Evolutionary conservation across 1,139 yeast genomes (phyloP).

Genomic region (Candida pseudocylindracea): DNA sequence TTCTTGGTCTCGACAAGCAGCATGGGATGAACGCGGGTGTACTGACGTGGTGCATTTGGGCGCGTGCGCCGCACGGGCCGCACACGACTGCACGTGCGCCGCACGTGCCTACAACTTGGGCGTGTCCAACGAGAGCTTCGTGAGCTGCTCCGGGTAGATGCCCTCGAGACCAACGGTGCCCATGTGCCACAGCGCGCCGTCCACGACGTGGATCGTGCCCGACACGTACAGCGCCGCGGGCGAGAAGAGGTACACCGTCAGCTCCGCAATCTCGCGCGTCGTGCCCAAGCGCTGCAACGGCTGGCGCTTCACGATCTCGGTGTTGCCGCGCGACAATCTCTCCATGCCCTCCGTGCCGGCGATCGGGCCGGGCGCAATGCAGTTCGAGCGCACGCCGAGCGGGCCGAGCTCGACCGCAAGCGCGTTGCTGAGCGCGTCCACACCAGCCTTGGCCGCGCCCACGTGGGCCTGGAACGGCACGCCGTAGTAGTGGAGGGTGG

Average conservation of each 20-base stretch:
- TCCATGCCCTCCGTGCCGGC: slow-evolving; percentile 63
- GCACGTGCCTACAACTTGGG: too few relatives aligned
- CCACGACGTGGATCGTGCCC: slow-evolving; percentile 66
- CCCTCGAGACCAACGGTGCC: slow-evolving; percentile 6
- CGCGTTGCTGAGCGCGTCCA: slow-evolving; percentile 66
- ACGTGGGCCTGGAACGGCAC: slow-evolving; percentile 74
- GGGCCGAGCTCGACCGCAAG: slow-evolving; percentile 84
- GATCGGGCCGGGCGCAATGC: slow-evolving; percentile 79
- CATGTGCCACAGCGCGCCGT: slow-evolving; percentile 80
- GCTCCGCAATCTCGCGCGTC: slow-evolving; percentile 67
- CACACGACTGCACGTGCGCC: too few relatives aligned
- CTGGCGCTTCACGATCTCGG: slow-evolving; percentile 17
- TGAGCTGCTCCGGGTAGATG: slow-evolving; percentile 5
- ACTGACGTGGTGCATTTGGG: slow-evolving; percentile 40
- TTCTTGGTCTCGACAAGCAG: slow-evolving; percentile 39
- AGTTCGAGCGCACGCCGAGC: slow-evolving; percentile 55
- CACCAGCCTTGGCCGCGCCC: slow-evolving; percentile 86
- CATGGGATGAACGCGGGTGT: too few relatives aligned
- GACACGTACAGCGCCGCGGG: slow-evolving; percentile 61
- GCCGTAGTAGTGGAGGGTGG: slow-evolving; percentile 76
- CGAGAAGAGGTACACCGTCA: slow-evolving; percentile 67
- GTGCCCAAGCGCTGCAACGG: slow-evolving; percentile 67
- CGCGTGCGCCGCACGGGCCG: too few relatives aligned
- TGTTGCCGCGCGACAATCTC: slow-evolving; percentile 22
- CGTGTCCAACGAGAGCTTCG: slow-evolving; percentile 4